Percentiles rank a stretch among this genome's conserved stretches.
Evolutionary conservation across 148 eudicot species (phyloP).

Genomic region (Heliosperma pusillum): DNA sequence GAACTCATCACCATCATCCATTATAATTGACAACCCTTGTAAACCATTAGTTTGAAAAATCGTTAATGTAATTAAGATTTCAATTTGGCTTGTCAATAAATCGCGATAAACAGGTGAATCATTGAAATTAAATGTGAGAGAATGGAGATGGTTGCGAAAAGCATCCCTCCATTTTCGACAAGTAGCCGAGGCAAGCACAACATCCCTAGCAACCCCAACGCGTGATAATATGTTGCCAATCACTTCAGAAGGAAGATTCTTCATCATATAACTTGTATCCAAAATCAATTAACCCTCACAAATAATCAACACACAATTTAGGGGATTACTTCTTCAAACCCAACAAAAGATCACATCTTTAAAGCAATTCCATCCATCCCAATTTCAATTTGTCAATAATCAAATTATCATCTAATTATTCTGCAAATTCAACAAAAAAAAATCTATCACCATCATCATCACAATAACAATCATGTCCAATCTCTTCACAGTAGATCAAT

Average conservation of each 20-base stretch:
- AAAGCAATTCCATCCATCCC: conserved; percentile 1
- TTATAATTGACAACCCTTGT: conserved; percentile 54
- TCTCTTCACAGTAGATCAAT: not conserved
- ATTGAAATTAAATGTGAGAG: conserved; percentile 64
- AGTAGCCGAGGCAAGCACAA: conserved; percentile 78
- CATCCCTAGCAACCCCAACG: conserved; percentile 74
- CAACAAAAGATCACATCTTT: conserved; percentile 17
- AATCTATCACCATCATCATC: not conserved
- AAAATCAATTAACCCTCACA: conserved; percentile 19
- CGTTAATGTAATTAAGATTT: conserved; percentile 79
- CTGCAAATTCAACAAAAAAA: conserved; percentile 7
- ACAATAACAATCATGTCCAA: not conserved
- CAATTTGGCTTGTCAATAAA: conserved; percentile 50
- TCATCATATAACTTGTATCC: conserved; percentile 36
- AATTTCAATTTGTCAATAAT: conserved; percentile 9
- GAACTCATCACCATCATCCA: conserved; percentile 93
- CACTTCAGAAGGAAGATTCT: conserved; percentile 80
- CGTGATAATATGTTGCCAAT: conserved; percentile 85
- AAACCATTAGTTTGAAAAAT: conserved; percentile 80
- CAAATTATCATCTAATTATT: conserved; percentile 3
- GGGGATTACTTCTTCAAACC: conserved; percentile 7
- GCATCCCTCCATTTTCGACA: conserved; percentile 89
- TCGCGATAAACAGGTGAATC: conserved; percentile 76
- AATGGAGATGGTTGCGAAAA: conserved; percentile 68
- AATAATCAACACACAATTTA: conserved; percentile 16